These are phyloP conservation scores for Podospora australis DNA, from an alignment of 495 filamentous ascomycete species.

Conservation along the genomic window DNA sequence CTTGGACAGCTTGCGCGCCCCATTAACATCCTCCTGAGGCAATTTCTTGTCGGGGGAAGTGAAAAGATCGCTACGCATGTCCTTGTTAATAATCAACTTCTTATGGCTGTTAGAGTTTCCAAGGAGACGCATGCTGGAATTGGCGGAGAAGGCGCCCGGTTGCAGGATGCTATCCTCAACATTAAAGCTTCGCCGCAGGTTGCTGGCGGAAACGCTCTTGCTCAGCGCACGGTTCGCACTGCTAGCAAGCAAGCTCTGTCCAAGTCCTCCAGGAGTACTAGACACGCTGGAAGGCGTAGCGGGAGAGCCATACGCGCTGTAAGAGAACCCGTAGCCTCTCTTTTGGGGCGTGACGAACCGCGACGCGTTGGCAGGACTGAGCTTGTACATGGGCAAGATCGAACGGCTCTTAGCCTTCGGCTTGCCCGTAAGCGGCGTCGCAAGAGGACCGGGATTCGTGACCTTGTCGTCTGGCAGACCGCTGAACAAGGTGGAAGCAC, in stretches of 20 bases:
- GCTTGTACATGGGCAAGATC: constrained; percentile 78
- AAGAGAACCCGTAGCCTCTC: constrained; percentile 78
- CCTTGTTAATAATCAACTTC: constrained; percentile 83
- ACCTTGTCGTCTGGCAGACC: constrained; percentile 57
- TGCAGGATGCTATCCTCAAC: constrained; percentile 73
- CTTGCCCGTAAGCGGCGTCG: constrained; percentile 73
- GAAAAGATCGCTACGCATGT: constrained; percentile 74
- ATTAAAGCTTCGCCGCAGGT: constrained; percentile 52
- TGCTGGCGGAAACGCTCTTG: constrained; percentile 60
- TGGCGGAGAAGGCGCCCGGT: constrained; percentile 77
- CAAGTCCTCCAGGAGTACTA: constrained; percentile 62
- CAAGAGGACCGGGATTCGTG: constrained; percentile 71
- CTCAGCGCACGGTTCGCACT: constrained; percentile 49
- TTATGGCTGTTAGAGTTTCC: constrained; percentile 66
- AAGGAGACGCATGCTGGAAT: constrained; percentile 49
- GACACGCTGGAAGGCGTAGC: constrained; percentile 57
- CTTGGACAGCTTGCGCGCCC: constrained; percentile 64
- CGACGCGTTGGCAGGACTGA: constrained; percentile 72
- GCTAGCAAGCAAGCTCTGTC: constrained; percentile 59
- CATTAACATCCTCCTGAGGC: constrained; percentile 33
- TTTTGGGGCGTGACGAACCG: constrained; percentile 77
- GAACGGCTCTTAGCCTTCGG: constrained; percentile 65
- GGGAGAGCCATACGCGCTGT: constrained; percentile 81
- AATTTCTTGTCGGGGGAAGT: constrained; percentile 43
- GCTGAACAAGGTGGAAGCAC: constrained; percentile 71